phyloP scores from a whole-genome alignment of 2,329 filamentous ascomycete species.

The Fusarium papillatum region DNA sequence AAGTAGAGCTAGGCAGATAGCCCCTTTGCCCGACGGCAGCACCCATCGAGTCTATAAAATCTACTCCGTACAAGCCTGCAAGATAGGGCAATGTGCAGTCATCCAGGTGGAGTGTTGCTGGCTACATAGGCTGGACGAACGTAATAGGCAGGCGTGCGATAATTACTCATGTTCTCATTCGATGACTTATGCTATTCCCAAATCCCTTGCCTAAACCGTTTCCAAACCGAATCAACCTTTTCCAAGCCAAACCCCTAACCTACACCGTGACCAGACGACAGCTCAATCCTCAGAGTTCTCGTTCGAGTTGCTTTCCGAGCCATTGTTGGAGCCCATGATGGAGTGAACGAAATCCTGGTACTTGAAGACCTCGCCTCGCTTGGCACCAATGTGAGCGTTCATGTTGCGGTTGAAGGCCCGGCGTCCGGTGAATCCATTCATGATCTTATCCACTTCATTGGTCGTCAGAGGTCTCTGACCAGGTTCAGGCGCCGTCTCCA shows the following conservation, averaged over 20 bases:
- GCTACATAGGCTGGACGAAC: not conserved
- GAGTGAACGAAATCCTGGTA: constrained; percentile 93
- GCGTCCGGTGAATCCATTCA: constrained; percentile 87
- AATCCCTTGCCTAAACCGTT: constrained; percentile 20
- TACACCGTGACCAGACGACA: not conserved
- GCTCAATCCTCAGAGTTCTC: constrained; percentile 43
- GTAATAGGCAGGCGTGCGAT: not conserved
- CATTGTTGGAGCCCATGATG: constrained; percentile 68
- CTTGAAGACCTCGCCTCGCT: constrained; percentile 89
- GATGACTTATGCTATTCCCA: constrained; percentile 25
- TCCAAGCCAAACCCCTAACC: constrained; percentile 14
- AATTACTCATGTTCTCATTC: constrained; percentile 34
- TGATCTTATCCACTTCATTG: constrained; percentile 86
- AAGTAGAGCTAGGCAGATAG: not conserved
- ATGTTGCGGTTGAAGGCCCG: constrained; percentile 82
- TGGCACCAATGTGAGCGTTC: constrained; percentile 64
- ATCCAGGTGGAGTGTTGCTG: not conserved
- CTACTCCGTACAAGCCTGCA: not conserved
- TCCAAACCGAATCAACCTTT: constrained; percentile 23
- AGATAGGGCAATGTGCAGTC: no score
- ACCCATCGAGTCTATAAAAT: not conserved
- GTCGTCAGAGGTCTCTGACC: constrained; percentile 76
- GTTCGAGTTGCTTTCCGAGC: constrained; percentile 49
- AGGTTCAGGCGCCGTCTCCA: constrained; percentile 84
- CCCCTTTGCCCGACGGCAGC: not conserved